These are phyloP conservation scores for Chaetomiaceae sp. DNA, from an alignment of 2,329 filamentous ascomycete species.

Conservation along the genomic window DNA sequence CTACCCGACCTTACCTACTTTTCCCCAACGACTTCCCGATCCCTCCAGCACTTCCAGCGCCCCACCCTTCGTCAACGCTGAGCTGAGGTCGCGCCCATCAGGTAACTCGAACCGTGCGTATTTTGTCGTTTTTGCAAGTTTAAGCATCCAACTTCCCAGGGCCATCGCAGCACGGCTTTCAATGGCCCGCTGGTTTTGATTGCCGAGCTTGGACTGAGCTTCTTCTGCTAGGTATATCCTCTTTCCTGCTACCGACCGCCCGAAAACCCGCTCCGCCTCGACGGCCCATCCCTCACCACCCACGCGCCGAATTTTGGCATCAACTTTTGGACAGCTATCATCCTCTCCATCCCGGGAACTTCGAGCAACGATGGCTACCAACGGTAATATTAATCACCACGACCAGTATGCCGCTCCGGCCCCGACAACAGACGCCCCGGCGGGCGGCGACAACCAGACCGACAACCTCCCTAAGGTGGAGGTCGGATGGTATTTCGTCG, in stretches of 20 bases:
- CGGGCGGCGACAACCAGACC: slow-evolving; percentile 32
- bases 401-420: slow-evolving; percentile 37
- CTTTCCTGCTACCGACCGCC: background rate
- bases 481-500: slow-evolving; percentile 98
- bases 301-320: slow-evolving; percentile 17
- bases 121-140: background rate
- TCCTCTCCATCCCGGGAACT: slow-evolving; percentile 6
- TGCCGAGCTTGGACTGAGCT: slow-evolving; percentile 8
- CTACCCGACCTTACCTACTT: background rate
- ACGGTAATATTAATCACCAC: slow-evolving; percentile 48
- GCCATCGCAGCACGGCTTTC: background rate
- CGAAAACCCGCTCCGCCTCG: background rate
- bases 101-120: slow-evolving; percentile 2
- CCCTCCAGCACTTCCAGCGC: background rate
- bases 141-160: background rate
- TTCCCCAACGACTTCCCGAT: background rate
- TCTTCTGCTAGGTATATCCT: slow-evolving; percentile 2
- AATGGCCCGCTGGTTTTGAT: background rate
- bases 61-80: background rate
- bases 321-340: slow-evolving; percentile 12
- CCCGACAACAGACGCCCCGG: slow-evolving; percentile 31
- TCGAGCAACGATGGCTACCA: slow-evolving; percentile 48
- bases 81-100: background rate
- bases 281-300: slow-evolving; percentile 2
- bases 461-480: slow-evolving; percentile 73